Percentiles rank a stretch among this genome's conserved stretches.
Evolutionary conservation across 495 filamentous ascomycete genomes (phyloP).

Genomic region (Penicillium chermesinum): DNA sequence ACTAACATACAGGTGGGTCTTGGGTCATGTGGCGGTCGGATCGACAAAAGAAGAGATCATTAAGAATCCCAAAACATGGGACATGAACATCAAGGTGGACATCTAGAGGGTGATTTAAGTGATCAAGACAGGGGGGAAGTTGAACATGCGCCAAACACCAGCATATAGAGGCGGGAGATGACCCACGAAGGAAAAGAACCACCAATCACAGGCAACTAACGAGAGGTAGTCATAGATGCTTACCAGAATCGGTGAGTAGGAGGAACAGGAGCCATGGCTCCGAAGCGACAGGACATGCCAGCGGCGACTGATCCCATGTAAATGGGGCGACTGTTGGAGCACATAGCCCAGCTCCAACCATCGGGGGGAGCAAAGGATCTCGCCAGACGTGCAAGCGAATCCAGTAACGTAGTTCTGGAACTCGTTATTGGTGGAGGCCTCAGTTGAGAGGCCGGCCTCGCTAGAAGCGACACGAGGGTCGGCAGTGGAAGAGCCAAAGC

Average conservation of each 20-base stretch:
- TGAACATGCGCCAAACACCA: slow-evolving; percentile 8
- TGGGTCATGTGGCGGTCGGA: neutral
- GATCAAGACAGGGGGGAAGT: neutral
- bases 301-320: slow-evolving; percentile 39
- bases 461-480: slow-evolving; percentile 8
- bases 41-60: slow-evolving; percentile 7
- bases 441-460: slow-evolving; percentile 7
- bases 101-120: neutral
- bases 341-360: slow-evolving; percentile 34
- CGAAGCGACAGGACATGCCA: slow-evolving; percentile 35
- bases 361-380: slow-evolving; percentile 37
- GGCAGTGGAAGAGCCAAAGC: slow-evolving; percentile 8
- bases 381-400: slow-evolving; percentile 22
- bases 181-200: slow-evolving; percentile 4
- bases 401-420: slow-evolving; percentile 13
- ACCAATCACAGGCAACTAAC: too few species aligned
- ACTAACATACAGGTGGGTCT: neutral
- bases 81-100: slow-evolving; percentile 9
- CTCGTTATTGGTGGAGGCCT: slow-evolving; percentile 17
- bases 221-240: neutral
- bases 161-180: neutral
- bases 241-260: neutral
- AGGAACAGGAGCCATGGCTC: slow-evolving; percentile 20
- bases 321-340: slow-evolving; percentile 27
- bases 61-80: slow-evolving; percentile 14